phyloP scores from a whole-genome alignment of 2,329 filamentous ascomycete species.

The Cyanodermella asteris region DNA sequence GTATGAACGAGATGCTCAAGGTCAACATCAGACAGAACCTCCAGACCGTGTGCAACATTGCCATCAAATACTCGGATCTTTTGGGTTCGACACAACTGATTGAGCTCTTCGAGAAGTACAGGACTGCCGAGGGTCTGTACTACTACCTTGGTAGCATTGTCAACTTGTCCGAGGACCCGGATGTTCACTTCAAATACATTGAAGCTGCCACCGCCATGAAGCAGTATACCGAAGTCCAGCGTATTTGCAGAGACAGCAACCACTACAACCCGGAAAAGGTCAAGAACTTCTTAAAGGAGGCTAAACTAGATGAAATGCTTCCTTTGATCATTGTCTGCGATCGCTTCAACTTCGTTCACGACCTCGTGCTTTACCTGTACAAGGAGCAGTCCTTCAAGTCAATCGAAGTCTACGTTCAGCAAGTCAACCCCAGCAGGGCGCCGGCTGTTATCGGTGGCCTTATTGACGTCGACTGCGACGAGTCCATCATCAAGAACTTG shows the following conservation, averaged over 20 bases:
- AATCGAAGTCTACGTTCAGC: conserved; percentile 94
- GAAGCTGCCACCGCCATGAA: conserved; percentile 87
- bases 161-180: conserved; percentile 82
- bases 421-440: conserved; percentile 77
- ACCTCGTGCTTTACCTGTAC: conserved; percentile 88
- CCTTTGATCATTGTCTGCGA: conserved; percentile 97
- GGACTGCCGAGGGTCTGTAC: conserved; percentile 88
- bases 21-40: conserved; percentile 92
- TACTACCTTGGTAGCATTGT: conserved; percentile 97
- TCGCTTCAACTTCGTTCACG: conserved; percentile 97
- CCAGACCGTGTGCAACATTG: conserved; percentile 81
- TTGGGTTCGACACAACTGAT: conserved; percentile 74
- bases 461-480: conserved; percentile 91
- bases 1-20: conserved; percentile 89
- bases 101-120: conserved; percentile 90
- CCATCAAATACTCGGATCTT: conserved; percentile 93
- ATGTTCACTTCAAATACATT: conserved; percentile 98
- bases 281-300: conserved; percentile 98
- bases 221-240: conserved; percentile 88
- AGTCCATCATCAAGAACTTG: conserved; percentile 84
- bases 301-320: conserved; percentile 73
- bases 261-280: conserved; percentile 84
- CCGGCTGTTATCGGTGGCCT: conserved; percentile 84
- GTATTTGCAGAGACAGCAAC: conserved; percentile 86
- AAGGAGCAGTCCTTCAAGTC: conserved; percentile 99